These are phyloP conservation scores for Castanea mollissima DNA, from an alignment of 306 rosid genomes.

Conservation along the genomic window DNA sequence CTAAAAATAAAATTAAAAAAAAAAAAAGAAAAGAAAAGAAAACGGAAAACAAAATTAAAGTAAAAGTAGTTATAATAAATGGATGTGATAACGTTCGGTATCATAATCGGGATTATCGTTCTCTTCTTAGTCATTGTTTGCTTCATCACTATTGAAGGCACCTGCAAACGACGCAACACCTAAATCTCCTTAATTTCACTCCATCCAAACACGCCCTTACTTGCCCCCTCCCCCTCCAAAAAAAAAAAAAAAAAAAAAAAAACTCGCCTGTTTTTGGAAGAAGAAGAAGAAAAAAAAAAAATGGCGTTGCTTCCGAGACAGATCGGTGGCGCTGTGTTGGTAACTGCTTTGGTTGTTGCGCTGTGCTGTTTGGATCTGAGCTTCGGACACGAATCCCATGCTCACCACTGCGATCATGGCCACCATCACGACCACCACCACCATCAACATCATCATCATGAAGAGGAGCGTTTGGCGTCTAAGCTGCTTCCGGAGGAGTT, in stretches of 20 bases:
- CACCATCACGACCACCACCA: constrained; percentile 35
- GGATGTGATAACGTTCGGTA: constrained; percentile 81
- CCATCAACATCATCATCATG: constrained; percentile 6
- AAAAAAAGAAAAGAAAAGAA: neutral
- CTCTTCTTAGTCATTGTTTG: constrained; percentile 63
- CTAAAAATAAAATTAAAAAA: neutral
- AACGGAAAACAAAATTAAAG: neutral
- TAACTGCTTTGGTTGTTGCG: constrained; percentile 29
- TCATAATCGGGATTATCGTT: constrained; percentile 69
- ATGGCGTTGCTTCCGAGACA: constrained; percentile 31
- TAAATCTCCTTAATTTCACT: constrained; percentile 16
- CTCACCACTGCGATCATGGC: neutral
- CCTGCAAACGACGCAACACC: constrained; percentile 46
- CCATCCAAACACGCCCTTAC: neutral
- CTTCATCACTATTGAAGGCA: constrained; percentile 80
- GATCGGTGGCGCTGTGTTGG: neutral
- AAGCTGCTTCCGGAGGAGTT: constrained; percentile 79
- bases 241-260: neutral
- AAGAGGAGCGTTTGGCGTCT: constrained; percentile 16
- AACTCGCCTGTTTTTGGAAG: neutral
- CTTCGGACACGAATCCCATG: neutral
- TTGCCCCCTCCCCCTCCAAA: too few species aligned
- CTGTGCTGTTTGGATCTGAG: constrained; percentile 51
- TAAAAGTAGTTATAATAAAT: neutral
- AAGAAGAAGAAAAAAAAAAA: neutral